These are phyloP conservation scores for Zasmidium citrigriseum DNA, from an alignment of 2,329 filamentous ascomycete genomes.

Conservation along the genomic window DNA sequence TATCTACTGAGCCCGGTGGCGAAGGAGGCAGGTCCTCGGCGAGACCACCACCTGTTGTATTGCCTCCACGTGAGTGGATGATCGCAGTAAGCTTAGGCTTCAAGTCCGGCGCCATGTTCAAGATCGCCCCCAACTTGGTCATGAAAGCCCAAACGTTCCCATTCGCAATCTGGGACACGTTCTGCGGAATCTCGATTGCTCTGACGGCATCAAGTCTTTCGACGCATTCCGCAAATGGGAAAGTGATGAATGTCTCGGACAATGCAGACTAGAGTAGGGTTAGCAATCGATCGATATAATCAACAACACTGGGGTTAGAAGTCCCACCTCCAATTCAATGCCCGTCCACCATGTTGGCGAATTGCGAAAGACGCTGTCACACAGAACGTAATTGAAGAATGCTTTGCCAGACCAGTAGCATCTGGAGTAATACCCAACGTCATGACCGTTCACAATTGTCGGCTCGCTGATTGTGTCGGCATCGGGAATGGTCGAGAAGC, in stretches of 20 bases:
- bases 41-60: not conserved
- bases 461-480: not conserved
- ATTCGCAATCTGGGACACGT: not conserved
- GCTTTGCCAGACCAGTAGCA: not conserved
- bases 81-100: not conserved
- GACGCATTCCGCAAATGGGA: not conserved
- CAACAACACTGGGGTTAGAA: not conserved
- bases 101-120: not conserved
- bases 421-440: not conserved
- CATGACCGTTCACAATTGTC: not conserved
- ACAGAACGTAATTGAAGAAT: not conserved
- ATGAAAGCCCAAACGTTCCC: not conserved
- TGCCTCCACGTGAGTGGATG: not conserved
- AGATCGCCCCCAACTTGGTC: not conserved
- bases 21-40: not conserved
- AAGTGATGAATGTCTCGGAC: not conserved
- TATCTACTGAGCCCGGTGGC: not conserved
- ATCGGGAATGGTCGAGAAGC: not conserved
- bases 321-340: not conserved
- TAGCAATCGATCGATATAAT: not conserved
- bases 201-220: not conserved
- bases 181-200: not conserved
- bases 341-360: not conserved
- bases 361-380: not conserved
- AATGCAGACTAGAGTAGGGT: not conserved